Base-by-base conservation (phyloP, 345 rosid genomes). In the Stellera chamaejasme region DNA sequence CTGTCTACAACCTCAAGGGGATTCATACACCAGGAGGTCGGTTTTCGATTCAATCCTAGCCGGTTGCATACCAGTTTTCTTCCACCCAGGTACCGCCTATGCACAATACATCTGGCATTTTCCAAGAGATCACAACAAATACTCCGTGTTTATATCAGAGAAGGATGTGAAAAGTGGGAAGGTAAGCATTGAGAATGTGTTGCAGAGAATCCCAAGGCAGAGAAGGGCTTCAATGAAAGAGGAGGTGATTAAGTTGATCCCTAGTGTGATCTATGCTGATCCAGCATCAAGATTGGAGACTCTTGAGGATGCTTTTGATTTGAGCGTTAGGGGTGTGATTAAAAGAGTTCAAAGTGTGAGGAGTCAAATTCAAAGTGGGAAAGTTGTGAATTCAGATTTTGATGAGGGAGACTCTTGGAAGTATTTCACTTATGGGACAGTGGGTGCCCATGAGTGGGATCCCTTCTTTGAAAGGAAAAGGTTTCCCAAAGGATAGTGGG, bases 41-140 rank as follows among this genome's bases (percentile, higher is more conserved):
- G 72, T 85, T 10, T 87, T 87, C 9, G 97, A 91, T 69, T 81
- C 97, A 0, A 87, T 91, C 19, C 27, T 87, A 55, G 80, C 87
- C 0, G 97, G 97, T 12, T 90, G 97, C 59, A 87, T 90, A 51
- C 95, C 97, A 0, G 96, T 90, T 50, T 90, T 87, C 73, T 90
- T 90, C 77, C 94, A 90, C 55, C 88, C 94, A 0, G 94, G 91
- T 0, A 85, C 97, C 1, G 88, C 85, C 13, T 90, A 87, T 46
- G 94, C 75, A 3, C 96, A 90, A 47, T 87, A 87, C 53, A 14
- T 77, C 44, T 90, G 97, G 94, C 96, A 91, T 63, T 66, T 91
- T 4, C 94, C 97, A 0, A 77, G 64, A 67, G 84, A 85, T 47
- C 75, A 76, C 4, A 36, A 43, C 0, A 82, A 73, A 32, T 87